Conservation (phyloP, 345 rosid species). For the Rhizophora mangle region DNA sequence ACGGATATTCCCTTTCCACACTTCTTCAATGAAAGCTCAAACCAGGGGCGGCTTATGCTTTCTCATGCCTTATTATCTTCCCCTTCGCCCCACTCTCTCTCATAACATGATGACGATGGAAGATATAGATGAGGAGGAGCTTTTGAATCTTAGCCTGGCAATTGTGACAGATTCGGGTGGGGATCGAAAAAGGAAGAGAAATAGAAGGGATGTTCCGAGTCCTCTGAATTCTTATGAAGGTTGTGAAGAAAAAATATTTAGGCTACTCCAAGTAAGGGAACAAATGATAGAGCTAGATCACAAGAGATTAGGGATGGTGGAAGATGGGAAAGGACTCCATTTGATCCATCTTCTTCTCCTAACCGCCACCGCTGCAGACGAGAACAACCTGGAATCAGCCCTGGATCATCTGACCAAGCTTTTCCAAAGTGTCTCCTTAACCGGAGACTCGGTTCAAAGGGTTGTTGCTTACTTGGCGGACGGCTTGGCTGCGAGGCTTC, state of each 20-base stretch:
- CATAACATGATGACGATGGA: constrained; percentile 18
- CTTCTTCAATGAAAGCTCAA: constrained; percentile 30
- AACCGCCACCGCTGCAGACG: constrained; percentile 47
- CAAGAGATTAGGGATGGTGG: constrained; percentile 24
- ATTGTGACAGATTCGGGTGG: constrained; percentile 28
- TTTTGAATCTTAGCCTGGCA: constrained; percentile 48
- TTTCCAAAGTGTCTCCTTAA: constrained; percentile 40
- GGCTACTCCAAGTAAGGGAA: constrained; percentile 54
- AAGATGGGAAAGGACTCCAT: constrained; percentile 50
- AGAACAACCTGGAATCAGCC: constrained; percentile 34
- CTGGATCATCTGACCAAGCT: constrained; percentile 40
- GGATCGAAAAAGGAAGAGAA: constrained; percentile 31
- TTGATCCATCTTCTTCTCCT: constrained; percentile 60
- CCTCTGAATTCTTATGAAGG: constrained; percentile 22
- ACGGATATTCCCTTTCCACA: constrained; percentile 28
- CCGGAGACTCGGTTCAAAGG: constrained; percentile 60
- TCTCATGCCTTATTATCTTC: not conserved
- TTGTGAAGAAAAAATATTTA: constrained; percentile 45
- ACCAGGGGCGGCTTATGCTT: not conserved
- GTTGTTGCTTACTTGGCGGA: constrained; percentile 60
- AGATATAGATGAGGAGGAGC: constrained; percentile 34
- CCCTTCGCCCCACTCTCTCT: not conserved
- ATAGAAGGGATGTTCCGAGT: constrained; percentile 17
- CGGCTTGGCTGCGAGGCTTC: constrained; percentile 51
- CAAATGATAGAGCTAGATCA: constrained; percentile 43